Evolutionary conservation across 768 basidiomycete genomes (phyloP), one percentile per base, ranked within the genome.

Genomic region (Mycena filopes): DNA sequence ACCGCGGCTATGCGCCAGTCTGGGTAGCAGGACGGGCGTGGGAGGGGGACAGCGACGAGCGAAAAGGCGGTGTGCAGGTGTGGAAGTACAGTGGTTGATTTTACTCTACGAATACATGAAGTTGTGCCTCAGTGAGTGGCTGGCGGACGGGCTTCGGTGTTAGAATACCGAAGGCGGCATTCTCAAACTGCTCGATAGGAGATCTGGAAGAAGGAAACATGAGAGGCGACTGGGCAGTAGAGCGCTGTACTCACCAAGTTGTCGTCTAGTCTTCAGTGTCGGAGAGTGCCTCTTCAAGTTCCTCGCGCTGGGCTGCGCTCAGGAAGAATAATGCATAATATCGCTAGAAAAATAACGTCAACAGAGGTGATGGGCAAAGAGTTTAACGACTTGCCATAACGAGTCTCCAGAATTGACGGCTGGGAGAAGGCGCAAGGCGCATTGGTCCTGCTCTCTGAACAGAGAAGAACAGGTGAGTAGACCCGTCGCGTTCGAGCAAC

Each of bases 11-110:
- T 68, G 42, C 54, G 21, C 87, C 91, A 71, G 82, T 87, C 0
- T 89, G 89, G 89, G 79, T 78, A 25, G 80, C 78, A 12, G 91
- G 91, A 65, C 85, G 89, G 60, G 83, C 84, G 25, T 89, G 89
- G 83, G 90, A 94, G 72, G 94, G 95, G 65, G 94, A 96, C 71
- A 85, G 81, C 33, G 80, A 84, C 49, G 78, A 86, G 59, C 82
- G 88, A 64, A 87, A 80, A 63, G 94, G 93, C 6, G 89, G 88
- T 1, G 89, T 95, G 5, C 78, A 81, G 54, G 85, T 95, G 21
- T 95, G 93, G 93, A 83, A 79, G 59, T 84, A 82, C 81, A 68
- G 51, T 31, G 54, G 33, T 60, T 70, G 25, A 59, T 4, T 46
- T 49, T 43, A 21, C 41, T 26, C 28, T 53, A 48, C 16, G n/a